Evolutionary conservation across 2,329 filamentous ascomycete species (phyloP), one percentile per base, ranked within the genome.

Genomic region (Aureobasidium leucospermi): DNA sequence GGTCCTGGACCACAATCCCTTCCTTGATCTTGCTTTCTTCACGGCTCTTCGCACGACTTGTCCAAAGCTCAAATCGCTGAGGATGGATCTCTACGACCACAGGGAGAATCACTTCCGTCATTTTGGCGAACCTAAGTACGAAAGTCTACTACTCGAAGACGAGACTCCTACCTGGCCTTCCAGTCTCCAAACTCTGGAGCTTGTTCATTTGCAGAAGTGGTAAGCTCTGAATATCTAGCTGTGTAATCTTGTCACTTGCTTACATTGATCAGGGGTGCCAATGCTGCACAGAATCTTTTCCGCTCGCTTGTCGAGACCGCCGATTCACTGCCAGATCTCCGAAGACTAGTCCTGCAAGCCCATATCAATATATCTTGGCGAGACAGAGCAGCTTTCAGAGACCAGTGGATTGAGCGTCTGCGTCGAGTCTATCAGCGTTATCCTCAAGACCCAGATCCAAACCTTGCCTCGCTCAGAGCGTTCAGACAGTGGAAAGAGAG

Each of bases 291-390:
- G 65, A 85, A 84, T 60, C 89, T 96, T 66, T 88, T 96, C 65
- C 80, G 83, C 42, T 94, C 90, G 15, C 77, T 97, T 2, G 81
- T 93, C 23, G 81, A 91, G 60, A 84, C 83, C 52, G 90, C 91
- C 0, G 76, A 80, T 1, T 73, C 80, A 2, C 71, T 97, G 23
- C 82, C 79, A 0, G 76, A 84, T 60, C 79, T 97, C 28, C 85
- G 90, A 8, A 78, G 81, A 45, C 75, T 96, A 10, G 79, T 82
- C 1, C 82, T 96, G 64, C 89, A 87, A 67, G 86, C 87, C 1
- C 93, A 90, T 71, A 78, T 96, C 49, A 85, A 92, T 67, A 85
- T 88, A 29, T 78, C 79, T 10, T 96, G 91, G 89, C 86, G 90
- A 62, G 84, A 90, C 68, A 84, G 93, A 43, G 88, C 88, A 16